Percentiles rank a stretch among this genome's conserved stretches.
phyloP scores from a whole-genome alignment of 495 filamentous ascomycete genomes.

The Penicillium soppii region DNA sequence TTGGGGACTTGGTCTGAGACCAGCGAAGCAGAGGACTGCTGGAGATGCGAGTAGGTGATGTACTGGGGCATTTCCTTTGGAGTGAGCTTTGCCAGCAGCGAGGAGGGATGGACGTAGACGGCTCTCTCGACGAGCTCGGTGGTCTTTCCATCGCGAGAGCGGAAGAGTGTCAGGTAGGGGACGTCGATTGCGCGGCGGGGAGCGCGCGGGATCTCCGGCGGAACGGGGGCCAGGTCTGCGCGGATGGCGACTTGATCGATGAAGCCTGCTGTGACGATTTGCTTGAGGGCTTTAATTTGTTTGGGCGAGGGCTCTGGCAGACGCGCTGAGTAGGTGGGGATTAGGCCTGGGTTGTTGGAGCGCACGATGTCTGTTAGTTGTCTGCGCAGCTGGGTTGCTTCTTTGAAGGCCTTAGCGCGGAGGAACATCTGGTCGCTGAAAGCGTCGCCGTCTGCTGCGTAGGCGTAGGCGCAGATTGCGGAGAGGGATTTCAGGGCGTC shows the following conservation, averaged over 20 bases:
- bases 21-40: constrained; percentile 57
- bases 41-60: constrained; percentile 82
- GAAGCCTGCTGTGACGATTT: constrained; percentile 90
- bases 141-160: constrained; percentile 54
- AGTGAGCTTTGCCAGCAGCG: constrained; percentile 69
- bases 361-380: constrained; percentile 81
- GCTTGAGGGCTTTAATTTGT: constrained; percentile 78
- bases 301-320: constrained; percentile 69
- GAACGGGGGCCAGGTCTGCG: constrained; percentile 75
- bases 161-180: constrained; percentile 84
- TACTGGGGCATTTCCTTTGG: constrained; percentile 77
- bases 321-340: constrained; percentile 56
- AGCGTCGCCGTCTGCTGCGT: constrained; percentile 62
- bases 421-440: constrained; percentile 86
- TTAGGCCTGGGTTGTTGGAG: constrained; percentile 67
- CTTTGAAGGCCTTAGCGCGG: constrained; percentile 78
- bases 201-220: constrained; percentile 67
- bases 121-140: constrained; percentile 52
- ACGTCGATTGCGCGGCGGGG: constrained; percentile 83
- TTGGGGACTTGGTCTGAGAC: constrained; percentile 59
- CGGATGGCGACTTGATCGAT: constrained; percentile 95
- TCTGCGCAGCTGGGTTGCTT: constrained; percentile 75
- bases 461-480: constrained; percentile 78
- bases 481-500: constrained; percentile 92
- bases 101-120: constrained; percentile 87